Evolutionary conservation across 306 rosid species (phyloP).

Genomic region (Benincasa hispida): DNA sequence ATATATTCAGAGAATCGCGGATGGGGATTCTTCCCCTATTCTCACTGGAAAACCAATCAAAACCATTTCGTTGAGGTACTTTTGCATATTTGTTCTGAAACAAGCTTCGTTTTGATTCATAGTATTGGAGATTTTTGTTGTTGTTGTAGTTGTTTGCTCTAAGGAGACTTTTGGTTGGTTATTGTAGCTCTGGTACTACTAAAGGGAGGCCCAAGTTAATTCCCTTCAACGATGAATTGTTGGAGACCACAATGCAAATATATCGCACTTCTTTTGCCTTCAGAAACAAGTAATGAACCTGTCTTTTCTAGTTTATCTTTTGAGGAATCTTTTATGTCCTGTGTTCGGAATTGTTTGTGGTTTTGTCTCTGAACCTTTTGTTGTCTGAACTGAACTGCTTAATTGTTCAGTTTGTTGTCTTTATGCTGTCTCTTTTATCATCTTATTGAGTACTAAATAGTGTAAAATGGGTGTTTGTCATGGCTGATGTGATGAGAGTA

Average conservation of each 20-base stretch:
- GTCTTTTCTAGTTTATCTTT: neutral
- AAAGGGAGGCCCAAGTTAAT: conserved; percentile 70
- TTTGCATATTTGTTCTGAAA: neutral
- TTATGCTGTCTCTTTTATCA: neutral
- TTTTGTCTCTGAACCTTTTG: neutral
- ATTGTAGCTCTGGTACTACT: conserved; percentile 82
- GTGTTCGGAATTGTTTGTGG: neutral
- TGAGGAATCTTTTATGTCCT: neutral
- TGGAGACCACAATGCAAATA: conserved; percentile 65
- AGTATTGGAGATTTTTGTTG: neutral
- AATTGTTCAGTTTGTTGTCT: neutral
- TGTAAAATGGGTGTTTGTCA: neutral
- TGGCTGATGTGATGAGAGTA: conserved; percentile 2
- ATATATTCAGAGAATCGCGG: conserved; percentile 52
- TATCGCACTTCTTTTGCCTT: conserved; percentile 71
- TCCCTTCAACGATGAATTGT: conserved; percentile 83
- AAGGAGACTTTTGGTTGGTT: conserved; percentile 1
- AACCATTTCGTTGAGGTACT: conserved; percentile 63
- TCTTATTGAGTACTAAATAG: neutral
- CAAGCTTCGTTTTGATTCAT: neutral
- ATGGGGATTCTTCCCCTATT: conserved; percentile 50
- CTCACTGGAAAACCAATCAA: conserved; percentile 81
- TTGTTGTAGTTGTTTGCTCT: conserved; percentile 3
- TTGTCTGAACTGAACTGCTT: neutral
- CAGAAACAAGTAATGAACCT: conserved; percentile 51